Evolutionary conservation across 148 eudicot genomes (phyloP).

Genomic region (Hydrangea macrophylla): DNA sequence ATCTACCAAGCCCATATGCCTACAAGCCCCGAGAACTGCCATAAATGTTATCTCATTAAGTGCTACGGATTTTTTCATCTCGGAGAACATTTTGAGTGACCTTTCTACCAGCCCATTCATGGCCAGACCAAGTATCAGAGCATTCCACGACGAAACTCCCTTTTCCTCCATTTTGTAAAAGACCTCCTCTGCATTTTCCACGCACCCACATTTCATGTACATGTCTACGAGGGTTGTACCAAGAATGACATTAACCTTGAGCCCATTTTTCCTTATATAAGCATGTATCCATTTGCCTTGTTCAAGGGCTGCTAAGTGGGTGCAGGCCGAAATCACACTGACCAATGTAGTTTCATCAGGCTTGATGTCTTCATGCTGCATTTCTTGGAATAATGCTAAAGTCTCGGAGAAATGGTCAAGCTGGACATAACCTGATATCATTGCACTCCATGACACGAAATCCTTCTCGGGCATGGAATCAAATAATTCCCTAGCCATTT

Average conservation of each 20-base stretch:
- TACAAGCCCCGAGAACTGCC: conserved; percentile 69
- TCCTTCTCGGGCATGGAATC: conserved; percentile 65
- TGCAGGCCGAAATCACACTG: conserved; percentile 63
- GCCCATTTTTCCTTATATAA: conserved; percentile 40
- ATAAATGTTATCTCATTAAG: conserved; percentile 75
- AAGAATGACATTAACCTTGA: conserved; percentile 45
- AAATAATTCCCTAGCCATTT: conserved; percentile 47
- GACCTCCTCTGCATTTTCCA: conserved; percentile 56
- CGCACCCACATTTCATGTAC: conserved; percentile 75
- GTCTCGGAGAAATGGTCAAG: conserved; percentile 39
- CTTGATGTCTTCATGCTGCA: conserved; percentile 44
- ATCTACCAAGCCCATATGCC: conserved; percentile 65
- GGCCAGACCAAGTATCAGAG: conserved; percentile 58
- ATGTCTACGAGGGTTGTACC: conserved; percentile 75
- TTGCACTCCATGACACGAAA: conserved; percentile 70
- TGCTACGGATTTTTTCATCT: conserved; percentile 44
- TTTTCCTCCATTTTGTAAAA: conserved; percentile 52
- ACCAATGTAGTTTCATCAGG: conserved; percentile 69
- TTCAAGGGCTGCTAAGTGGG: conserved; percentile 49
- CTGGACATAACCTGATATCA: conserved; percentile 69
- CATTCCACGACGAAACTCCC: conserved; percentile 73
- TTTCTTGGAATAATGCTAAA: conserved; percentile 50
- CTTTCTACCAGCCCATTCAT: conserved; percentile 48
- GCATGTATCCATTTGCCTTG: conserved; percentile 61
- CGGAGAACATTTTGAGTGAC: conserved; percentile 48